Conservation (phyloP, 2,329 filamentous ascomycete genomes). For the Fusarium proliferatum region DNA sequence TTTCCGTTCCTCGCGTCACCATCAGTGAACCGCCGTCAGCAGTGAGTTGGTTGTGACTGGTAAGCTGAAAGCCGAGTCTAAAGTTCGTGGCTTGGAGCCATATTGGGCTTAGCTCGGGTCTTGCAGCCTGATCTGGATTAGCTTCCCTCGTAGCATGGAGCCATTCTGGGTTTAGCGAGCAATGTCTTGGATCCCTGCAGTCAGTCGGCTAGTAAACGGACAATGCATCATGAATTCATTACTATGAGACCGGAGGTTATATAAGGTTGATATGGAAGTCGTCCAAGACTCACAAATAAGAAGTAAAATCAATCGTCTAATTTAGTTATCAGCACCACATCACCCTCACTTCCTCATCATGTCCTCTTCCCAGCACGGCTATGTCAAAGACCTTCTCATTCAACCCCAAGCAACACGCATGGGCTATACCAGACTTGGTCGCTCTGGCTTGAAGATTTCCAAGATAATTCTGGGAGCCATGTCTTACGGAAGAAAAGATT, state of each 20-base stretch:
- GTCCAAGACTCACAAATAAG: accelerated
- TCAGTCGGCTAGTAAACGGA: accelerated
- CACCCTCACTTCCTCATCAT: not conserved
- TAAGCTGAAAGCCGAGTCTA: not conserved
- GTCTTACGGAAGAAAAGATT: not conserved
- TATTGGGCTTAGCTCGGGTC: not conserved
- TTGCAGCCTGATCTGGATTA: not conserved
- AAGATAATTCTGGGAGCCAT: not conserved
- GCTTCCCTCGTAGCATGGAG: not conserved
- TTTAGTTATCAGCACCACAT: accelerated
- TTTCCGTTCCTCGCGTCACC: accelerated
- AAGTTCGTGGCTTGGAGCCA: not conserved
- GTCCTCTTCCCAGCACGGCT: not conserved
- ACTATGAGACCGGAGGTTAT: accelerated
- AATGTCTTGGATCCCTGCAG: accelerated
- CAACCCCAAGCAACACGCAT: not conserved
- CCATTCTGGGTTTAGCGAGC: not conserved
- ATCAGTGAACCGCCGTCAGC: not conserved
- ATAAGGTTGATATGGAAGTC: accelerated
- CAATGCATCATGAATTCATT: accelerated
- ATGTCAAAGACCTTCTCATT: not conserved
- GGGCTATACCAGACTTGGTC: not conserved
- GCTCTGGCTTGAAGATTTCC: not conserved
- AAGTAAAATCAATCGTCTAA: accelerated
- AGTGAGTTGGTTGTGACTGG: accelerated